phyloP scores from a whole-genome alignment of 2,329 filamentous ascomycete species.

The Byssochlamys sp. region DNA sequence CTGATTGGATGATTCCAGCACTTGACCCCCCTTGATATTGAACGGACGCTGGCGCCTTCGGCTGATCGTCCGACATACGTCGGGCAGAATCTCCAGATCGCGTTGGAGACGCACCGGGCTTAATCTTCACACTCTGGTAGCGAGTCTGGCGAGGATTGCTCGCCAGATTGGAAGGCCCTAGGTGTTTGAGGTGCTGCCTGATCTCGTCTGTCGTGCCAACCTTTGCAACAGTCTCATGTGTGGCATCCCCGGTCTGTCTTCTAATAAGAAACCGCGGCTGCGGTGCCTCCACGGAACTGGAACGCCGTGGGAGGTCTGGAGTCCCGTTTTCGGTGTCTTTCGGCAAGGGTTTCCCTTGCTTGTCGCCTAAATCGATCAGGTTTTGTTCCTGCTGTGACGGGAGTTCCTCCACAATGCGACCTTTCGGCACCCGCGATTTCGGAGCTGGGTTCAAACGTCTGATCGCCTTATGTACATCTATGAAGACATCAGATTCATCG shows the following conservation, averaged over 20 bases:
- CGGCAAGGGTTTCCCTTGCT: constrained; percentile 21
- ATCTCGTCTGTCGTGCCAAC: constrained; percentile 46
- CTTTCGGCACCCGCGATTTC: constrained; percentile 57
- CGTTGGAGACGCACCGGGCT: constrained; percentile 41
- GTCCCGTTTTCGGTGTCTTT: constrained; percentile 11
- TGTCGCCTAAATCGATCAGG: constrained; percentile 40
- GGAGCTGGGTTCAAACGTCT: constrained; percentile 78
- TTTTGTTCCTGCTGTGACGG: constrained; percentile 26
- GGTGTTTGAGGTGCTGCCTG: constrained; percentile 51
- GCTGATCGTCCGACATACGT: constrained; percentile 31
- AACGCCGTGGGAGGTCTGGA: constrained; percentile 13
- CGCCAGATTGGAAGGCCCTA: constrained; percentile 56
- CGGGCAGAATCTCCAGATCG: constrained; percentile 31
- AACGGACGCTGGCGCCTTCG: constrained; percentile 16
- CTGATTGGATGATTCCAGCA: constrained; percentile 44
- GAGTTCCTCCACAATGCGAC: constrained; percentile 42
- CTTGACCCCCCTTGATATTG: constrained; percentile 45
- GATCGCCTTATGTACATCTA: constrained; percentile 97
- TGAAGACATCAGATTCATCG: constrained; percentile 94
- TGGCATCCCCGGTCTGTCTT: constrained; percentile 22
- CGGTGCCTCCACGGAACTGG: constrained; percentile 27
- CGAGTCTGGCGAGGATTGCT: constrained; percentile 52
- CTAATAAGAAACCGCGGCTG: constrained; percentile 31
- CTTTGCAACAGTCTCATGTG: constrained; percentile 32
- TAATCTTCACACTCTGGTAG: constrained; percentile 56